Conservation (phyloP, 768 basidiomycete species). For the Leccinum subgranulosum region DNA sequence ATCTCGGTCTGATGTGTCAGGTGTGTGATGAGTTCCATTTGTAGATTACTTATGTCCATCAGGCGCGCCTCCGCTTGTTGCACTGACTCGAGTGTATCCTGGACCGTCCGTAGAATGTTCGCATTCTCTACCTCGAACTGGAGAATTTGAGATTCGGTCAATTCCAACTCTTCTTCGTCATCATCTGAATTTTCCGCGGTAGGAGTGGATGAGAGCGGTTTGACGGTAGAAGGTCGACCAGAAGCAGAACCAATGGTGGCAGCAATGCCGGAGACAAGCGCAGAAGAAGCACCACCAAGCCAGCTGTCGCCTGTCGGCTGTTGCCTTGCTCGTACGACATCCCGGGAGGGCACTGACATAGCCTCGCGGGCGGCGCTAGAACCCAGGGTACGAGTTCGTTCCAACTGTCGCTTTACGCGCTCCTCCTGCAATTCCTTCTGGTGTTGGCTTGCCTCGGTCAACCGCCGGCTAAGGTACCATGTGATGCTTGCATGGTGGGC, state of each 20-base stretch:
- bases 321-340: constrained; percentile 19
- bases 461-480: constrained; percentile 82
- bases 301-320: constrained; percentile 43
- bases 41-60: constrained; percentile 89
- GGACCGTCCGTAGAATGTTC: constrained; percentile 76
- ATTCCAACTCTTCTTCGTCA: constrained; percentile 77
- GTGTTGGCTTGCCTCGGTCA: constrained; percentile 73
- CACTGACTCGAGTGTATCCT: constrained; percentile 84
- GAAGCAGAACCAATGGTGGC: constrained; percentile 55
- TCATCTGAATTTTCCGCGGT: constrained; percentile 48
- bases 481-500: constrained; percentile 92
- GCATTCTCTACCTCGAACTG: constrained; percentile 94
- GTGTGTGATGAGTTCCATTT: constrained; percentile 88
- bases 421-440: constrained; percentile 94
- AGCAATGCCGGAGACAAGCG: constrained; percentile 51
- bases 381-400: constrained; percentile 79
- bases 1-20: constrained; percentile 87
- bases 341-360: constrained; percentile 40
- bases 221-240: constrained; percentile 27
- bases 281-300: constrained; percentile 59
- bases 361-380: constrained; percentile 70
- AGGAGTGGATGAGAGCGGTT: constrained; percentile 29
- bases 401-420: constrained; percentile 82
- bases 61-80: constrained; percentile 89
- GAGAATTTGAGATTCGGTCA: constrained; percentile 84